A percentile compares a stretch with the other conserved stretches of the same genome.
Conservation (phyloP, 2,329 filamentous ascomycete species). For the Blumeriella jaapii region DNA sequence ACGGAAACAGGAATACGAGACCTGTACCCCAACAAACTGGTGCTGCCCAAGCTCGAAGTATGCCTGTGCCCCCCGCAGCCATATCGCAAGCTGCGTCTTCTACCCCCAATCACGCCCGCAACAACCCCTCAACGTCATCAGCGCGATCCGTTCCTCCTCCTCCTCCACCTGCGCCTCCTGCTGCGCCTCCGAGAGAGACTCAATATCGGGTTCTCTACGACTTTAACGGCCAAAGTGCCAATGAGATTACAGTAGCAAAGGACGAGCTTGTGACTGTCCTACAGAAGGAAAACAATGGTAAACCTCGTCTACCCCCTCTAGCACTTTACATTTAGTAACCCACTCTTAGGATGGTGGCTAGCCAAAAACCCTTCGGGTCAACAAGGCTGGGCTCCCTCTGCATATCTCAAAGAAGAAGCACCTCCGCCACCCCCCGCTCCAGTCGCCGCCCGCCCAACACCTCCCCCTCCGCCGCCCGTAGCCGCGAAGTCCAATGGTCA, state of each 20-base stretch:
- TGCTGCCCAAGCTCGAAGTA: slow-evolving; percentile 12
- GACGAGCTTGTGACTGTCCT: slow-evolving; percentile 80
- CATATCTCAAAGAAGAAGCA: slow-evolving; percentile 80
- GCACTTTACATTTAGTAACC: slow-evolving; percentile 27
- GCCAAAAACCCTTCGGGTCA: slow-evolving; percentile 63
- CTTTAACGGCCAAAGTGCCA: slow-evolving; percentile 72
- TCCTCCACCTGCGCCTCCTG: slow-evolving; percentile 54
- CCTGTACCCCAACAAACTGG: slow-evolving; percentile 21
- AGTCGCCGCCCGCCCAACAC: slow-evolving; percentile 29
- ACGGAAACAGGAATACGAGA: slow-evolving; percentile 27
- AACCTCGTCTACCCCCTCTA: slow-evolving; percentile 25
- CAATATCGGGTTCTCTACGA: slow-evolving; percentile 89
- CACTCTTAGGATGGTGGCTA: slow-evolving; percentile 77
- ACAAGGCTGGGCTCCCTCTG: slow-evolving; percentile 88
- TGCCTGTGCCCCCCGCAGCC: slow-evolving; percentile 25
- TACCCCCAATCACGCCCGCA: slow-evolving; percentile 42
- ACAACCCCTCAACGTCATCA: slow-evolving; percentile 40
- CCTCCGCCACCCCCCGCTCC: slow-evolving; percentile 47
- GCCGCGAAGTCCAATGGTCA: slow-evolving; percentile 27
- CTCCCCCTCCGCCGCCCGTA: slow-evolving; percentile 53
- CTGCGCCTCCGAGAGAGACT: slow-evolving; percentile 54
- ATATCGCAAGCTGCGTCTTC: no score
- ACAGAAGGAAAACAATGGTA: slow-evolving; percentile 94
- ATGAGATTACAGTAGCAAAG: slow-evolving; percentile 70
- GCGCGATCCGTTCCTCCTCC: slow-evolving; percentile 42